These are phyloP conservation scores for Meyerozyma sp. DNA, from an alignment of 1,139 yeast genomes.

Conservation along the genomic window DNA sequence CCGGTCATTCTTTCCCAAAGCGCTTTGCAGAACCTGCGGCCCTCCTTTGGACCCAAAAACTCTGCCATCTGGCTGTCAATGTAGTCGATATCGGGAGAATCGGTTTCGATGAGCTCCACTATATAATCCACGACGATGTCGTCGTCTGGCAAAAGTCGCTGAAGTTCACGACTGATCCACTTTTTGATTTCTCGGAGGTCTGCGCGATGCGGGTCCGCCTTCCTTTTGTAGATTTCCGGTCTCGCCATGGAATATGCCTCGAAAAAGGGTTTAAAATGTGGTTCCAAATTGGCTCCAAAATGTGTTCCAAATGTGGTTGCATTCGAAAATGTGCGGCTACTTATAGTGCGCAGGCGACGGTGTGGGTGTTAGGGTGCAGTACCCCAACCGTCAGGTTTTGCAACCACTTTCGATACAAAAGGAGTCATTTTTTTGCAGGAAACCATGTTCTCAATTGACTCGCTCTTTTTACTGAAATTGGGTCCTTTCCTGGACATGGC, in stretches of 20 bases:
- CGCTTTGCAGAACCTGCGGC: conserved; percentile 5
- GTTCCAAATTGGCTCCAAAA: too few species aligned
- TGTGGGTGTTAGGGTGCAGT: background rate
- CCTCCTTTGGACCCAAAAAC: conserved; percentile 8
- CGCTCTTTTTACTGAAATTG: background rate
- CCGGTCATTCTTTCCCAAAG: conserved; percentile 8
- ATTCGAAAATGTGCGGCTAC: background rate
- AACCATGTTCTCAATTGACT: background rate
- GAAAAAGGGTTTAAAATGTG: background rate
- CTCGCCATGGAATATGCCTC: background rate
- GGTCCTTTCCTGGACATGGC: background rate
- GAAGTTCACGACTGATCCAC: conserved; percentile 7
- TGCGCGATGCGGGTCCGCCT: conserved; percentile 6
- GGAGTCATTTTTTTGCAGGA: background rate
- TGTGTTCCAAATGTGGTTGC: background rate
- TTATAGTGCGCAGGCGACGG: background rate
- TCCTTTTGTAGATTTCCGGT: background rate
- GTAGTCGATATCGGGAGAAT: conserved; percentile 5
- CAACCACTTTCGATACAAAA: background rate
- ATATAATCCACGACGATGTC: conserved; percentile 11
- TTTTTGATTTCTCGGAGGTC: conserved; percentile 5
- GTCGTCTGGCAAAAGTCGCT: conserved; percentile 10
- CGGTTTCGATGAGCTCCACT: conserved; percentile 7
- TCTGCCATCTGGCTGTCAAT: conserved; percentile 8
- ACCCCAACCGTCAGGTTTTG: background rate